A percentile compares a stretch with the other conserved stretches of the same genome.
These are phyloP conservation scores for Bifiguratus adelaidae DNA, from an alignment of 192 early-diverging fungal species.

Conservation along the genomic window DNA sequence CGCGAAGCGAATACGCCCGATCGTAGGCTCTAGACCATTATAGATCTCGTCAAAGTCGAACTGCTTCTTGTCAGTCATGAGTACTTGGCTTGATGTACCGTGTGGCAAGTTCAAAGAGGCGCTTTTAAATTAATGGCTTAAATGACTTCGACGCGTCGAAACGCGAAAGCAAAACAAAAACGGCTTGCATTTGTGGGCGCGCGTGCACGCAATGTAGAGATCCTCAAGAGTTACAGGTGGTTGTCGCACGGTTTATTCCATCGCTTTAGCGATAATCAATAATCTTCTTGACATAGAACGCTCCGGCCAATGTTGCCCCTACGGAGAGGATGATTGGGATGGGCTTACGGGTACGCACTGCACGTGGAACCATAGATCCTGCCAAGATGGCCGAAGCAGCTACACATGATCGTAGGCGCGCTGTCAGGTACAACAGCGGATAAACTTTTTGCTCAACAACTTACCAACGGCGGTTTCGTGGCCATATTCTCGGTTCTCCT, in stretches of 20 bases:
- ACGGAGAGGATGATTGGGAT: conserved; percentile 20
- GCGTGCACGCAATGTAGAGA: too few relatives aligned
- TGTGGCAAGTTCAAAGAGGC: too few relatives aligned
- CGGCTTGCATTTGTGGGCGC: too few relatives aligned
- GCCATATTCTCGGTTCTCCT: conserved; percentile 26
- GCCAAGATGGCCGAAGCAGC: conserved; percentile 23
- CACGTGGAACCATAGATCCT: conserved; percentile 22
- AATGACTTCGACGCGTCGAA: too few relatives aligned
- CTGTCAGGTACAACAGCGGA: not conserved
- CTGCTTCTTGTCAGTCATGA: conserved; percentile 29
- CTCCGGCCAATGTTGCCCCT: conserved; percentile 21
- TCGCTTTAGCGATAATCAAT: conserved; percentile 15
- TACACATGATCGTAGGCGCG: not conserved
- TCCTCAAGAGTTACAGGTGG: too few relatives aligned
- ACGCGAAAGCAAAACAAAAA: too few relatives aligned
- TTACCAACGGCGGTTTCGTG: conserved; percentile 25
- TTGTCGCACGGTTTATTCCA: too few relatives aligned
- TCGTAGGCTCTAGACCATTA: conserved; percentile 28
- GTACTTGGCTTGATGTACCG: too few relatives aligned
- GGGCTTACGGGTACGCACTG: conserved; percentile 20
- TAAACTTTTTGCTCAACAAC: not conserved
- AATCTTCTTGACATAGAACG: conserved; percentile 31
- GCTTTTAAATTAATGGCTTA: too few relatives aligned
- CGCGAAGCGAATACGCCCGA: conserved; percentile 35
- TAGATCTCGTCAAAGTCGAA: conserved; percentile 42